These are phyloP conservation scores for Castanea crenata DNA, from an alignment of 306 rosid species.

Conservation along the genomic window DNA sequence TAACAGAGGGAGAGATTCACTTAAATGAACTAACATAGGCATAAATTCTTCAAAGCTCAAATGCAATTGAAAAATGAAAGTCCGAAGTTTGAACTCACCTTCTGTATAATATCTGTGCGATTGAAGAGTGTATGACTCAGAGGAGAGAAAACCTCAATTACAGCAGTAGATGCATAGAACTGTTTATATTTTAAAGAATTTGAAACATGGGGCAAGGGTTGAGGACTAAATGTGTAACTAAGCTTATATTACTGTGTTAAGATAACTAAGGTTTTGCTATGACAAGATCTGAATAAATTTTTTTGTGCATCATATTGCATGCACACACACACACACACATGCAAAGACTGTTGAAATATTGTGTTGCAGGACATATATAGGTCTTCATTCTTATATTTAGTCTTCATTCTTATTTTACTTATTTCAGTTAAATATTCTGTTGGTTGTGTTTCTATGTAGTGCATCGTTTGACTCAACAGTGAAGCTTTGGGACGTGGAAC, in stretches of 20 bases:
- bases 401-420: not conserved
- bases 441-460: conserved; percentile 39
- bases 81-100: too few relatives aligned
- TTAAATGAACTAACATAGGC: too few relatives aligned
- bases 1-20: too few relatives aligned
- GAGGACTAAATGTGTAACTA: too few relatives aligned
- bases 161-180: too few relatives aligned
- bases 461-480: conserved; percentile 93
- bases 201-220: too few relatives aligned
- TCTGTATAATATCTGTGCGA: too few relatives aligned
- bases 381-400: not conserved
- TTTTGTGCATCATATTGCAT: not conserved
- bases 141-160: too few relatives aligned
- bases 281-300: not conserved
- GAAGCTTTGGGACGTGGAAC: conserved; percentile 86
- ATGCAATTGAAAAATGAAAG: too few relatives aligned
- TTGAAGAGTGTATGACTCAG: too few relatives aligned
- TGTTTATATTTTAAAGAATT: too few relatives aligned
- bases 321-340: not conserved
- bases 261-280: not conserved
- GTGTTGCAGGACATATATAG: not conserved
- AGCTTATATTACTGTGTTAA: not conserved
- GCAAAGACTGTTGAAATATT: not conserved
- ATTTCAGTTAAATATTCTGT: not conserved
- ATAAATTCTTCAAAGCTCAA: too few relatives aligned